Evolutionary conservation across 73 alveolate species (phyloP), one percentile per base, ranked within the genome.

Genomic region (Tetrahymena elliotti): DNA sequence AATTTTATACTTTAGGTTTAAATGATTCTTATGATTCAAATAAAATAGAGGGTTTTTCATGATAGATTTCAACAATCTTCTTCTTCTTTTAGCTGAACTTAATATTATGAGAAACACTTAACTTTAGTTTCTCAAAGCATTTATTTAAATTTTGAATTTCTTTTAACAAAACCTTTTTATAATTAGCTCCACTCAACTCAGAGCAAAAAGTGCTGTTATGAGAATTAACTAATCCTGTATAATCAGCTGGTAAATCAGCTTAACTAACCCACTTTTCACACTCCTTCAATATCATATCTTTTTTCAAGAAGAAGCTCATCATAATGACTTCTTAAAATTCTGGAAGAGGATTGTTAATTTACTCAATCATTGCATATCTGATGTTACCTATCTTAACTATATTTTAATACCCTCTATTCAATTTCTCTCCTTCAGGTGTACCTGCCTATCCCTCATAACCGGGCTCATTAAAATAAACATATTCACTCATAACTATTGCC

Each of bases 391-490:
- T 97, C 84, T 99, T 97, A n/a, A 99, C 99, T 31, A 98, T 97
- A 94, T 98, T 98, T 38, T 99, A 95, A 96, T 99, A 99, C 2
- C 99, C 99, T 95, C 98, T 99, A 94, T 99, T 99, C 94, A 97
- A 97, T 4, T 96, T 96, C 94, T 98, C 99, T 36, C 99, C 99
- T 33, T 94, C 97, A 33, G 99, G 95, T 13, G 99, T 98, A 33
- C 99, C 99, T 96, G 97, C 97, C 94, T 98, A 99, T 88, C 98
- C 98, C 94, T 99, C 99, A 96, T 98, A 99, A 12, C 99, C 99
- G 83, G 99, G 99, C 96, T 99, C 99, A 97, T 99, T 99, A 95
- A 96, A 98, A 97, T 98, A 97, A 22, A 99, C 99, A 94, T 98
- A 98, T 93, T 98, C 99, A 93, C 99, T 95, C 99, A 99, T 99